Percentiles rank a stretch among this genome's conserved stretches.
Evolutionary conservation across 306 rosid species (phyloP).

Genomic region (Glycine soja): DNA sequence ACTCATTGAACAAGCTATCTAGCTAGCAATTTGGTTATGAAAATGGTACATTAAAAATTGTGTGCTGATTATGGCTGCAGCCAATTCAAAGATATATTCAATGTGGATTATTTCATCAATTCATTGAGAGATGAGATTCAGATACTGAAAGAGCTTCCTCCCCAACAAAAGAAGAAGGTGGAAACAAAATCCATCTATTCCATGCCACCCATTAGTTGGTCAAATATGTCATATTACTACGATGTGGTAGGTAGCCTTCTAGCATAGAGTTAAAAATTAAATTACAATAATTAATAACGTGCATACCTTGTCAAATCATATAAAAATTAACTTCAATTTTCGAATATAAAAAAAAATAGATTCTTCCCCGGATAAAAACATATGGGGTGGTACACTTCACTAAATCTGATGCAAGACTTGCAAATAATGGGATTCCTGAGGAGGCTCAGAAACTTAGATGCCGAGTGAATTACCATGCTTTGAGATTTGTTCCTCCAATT

Average conservation of each 20-base stretch:
- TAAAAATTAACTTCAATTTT: slow-evolving; percentile 6
- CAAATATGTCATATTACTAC: slow-evolving; percentile 73
- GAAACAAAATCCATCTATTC: slow-evolving; percentile 57
- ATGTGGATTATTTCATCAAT: slow-evolving; percentile 66
- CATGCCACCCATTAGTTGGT: slow-evolving; percentile 88
- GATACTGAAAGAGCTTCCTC: slow-evolving; percentile 69
- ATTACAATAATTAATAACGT: background rate
- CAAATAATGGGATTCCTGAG: slow-evolving; percentile 68
- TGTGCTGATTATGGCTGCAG: slow-evolving; percentile 32
- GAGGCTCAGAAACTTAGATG: slow-evolving; percentile 79
- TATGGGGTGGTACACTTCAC: slow-evolving; percentile 70
- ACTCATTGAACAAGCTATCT: background rate
- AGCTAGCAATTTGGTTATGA: background rate
- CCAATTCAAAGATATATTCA: slow-evolving; percentile 71
- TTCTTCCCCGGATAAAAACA: slow-evolving; percentile 69
- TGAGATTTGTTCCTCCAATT: slow-evolving; percentile 69
- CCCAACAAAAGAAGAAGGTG: slow-evolving; percentile 57
- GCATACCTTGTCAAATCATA: background rate
- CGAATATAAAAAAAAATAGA: slow-evolving; percentile 42
- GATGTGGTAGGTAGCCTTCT: slow-evolving; percentile 54
- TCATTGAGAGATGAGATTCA: slow-evolving; percentile 75
- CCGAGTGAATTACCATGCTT: slow-evolving; percentile 67
- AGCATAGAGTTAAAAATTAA: background rate
- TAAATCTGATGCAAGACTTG: slow-evolving; percentile 79
- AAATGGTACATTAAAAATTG: slow-evolving; percentile 8